Base-by-base conservation (phyloP, 805 yeast species). In the Peterozyma toletana region DNA sequence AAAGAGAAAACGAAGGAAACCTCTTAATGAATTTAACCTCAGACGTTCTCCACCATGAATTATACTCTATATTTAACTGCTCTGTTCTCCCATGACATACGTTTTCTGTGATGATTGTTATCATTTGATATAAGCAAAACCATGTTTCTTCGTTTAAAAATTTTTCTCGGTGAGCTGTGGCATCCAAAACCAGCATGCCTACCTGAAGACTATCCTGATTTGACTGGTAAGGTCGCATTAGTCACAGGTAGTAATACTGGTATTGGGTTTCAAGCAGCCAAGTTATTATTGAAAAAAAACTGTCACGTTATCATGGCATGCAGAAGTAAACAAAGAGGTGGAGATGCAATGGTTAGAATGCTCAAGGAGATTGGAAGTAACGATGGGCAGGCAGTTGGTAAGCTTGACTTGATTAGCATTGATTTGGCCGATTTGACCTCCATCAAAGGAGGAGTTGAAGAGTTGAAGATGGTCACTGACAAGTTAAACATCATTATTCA, bases 341-440 rank as follows among this genome's bases (percentile, higher is more conserved):
- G 51, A 2, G 50, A 37, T 0, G 63, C 63, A 13, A 55, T 64
- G 14, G 56, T 52, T 9, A 48, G 48, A 11, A 43, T 70, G 34
- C 50, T 52, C 34, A 45, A 48, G 3, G 57, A 57, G 33, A 38
- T 46, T 13, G 44, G 42, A 3, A 17, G 15, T 7, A 42, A 42
- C 10, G 53, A 44, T 46, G 39, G 53, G 35, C 2, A 44, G 46
- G 33, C 61, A 42, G 39, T 49, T 46, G 45, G 49, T n/a, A 47
- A 53, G 35, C 47, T 60, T 33, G 46, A 51, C 29, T 47, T 55
- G 16, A 51, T 64, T 10, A 48, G 49, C 14, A 52, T 59, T 39
- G 75, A 71, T 48, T 65, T 64, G 46, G 48, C 63, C 31, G 80
- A 77, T 51, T 55, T 77, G 45, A 44, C 61, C 5, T 60, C 71